Percentiles rank a stretch among this genome's conserved stretches.
Evolutionary conservation across 345 rosid species (phyloP).

Genomic region (Eutrema heterophyllum): DNA sequence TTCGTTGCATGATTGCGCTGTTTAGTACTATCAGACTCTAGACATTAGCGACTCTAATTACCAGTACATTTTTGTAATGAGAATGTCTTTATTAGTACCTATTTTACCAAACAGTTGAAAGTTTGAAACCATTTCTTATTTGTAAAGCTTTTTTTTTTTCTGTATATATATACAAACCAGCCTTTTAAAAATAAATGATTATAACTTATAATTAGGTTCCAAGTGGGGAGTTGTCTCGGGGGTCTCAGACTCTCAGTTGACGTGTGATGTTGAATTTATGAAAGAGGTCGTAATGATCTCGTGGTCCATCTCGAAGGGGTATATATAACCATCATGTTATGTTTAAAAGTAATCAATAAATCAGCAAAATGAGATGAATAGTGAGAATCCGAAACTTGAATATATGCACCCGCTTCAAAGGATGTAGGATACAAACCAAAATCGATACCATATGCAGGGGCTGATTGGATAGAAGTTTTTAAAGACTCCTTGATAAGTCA

Average conservation of each 20-base stretch:
- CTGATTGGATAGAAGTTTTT: neutral
- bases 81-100: neutral
- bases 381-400: neutral
- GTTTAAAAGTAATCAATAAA: neutral
- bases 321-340: neutral
- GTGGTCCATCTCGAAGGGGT: conserved; percentile 20
- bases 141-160: neutral
- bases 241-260: conserved; percentile 12
- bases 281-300: conserved; percentile 13
- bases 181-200: too few species aligned
- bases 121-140: neutral
- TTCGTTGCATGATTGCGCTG: conserved; percentile 5
- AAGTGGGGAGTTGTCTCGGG: conserved; percentile 22
- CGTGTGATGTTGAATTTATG: conserved; percentile 25
- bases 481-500: neutral
- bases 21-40: neutral
- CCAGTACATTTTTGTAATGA: neutral
- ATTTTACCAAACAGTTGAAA: neutral
- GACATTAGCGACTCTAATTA: neutral
- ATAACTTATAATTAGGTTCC: neutral
- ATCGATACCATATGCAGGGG: neutral
- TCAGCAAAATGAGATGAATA: neutral
- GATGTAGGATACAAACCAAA: neutral
- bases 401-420: too few species aligned
- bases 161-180: too few species aligned